Evolutionary conservation across 1,139 yeast genomes (phyloP).

Genomic region (Debaryomyces subglobosus): DNA sequence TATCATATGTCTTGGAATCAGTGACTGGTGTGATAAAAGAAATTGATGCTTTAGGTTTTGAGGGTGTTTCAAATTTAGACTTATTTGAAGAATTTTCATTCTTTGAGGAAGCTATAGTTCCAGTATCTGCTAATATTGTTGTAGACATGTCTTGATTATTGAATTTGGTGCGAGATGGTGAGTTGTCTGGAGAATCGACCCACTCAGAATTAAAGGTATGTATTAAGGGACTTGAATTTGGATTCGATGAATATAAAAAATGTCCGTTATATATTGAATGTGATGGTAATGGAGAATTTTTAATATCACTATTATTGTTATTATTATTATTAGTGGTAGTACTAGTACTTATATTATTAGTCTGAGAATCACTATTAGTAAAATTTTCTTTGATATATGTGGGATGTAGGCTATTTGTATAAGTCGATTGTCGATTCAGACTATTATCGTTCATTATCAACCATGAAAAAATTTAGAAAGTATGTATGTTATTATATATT

Average conservation of each 20-base stretch:
- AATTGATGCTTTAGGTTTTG: conserved; percentile 7
- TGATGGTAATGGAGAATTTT: background rate
- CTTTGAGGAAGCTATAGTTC: background rate
- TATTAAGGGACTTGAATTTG: conserved; percentile 21
- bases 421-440: conserved; percentile 6
- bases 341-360: conserved; percentile 1
- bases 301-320: background rate
- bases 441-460: conserved; percentile 13
- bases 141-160: conserved; percentile 9
- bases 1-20: conserved; percentile 5
- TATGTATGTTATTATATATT: conserved; percentile 1
- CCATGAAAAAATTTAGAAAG: conserved; percentile 4
- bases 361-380: background rate
- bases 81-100: background rate
- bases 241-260: conserved; percentile 15
- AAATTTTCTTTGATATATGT: background rate
- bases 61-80: conserved; percentile 13
- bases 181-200: conserved; percentile 33
- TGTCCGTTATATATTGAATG: conserved; percentile 3
- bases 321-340: background rate
- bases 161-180: conserved; percentile 24
- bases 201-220: conserved; percentile 41
- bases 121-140: conserved; percentile 1
- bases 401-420: conserved; percentile 1
- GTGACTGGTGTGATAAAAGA: conserved; percentile 11